These are phyloP conservation scores for Polychaeton citri DNA, from an alignment of 2,329 filamentous ascomycete species.

Conservation along the genomic window DNA sequence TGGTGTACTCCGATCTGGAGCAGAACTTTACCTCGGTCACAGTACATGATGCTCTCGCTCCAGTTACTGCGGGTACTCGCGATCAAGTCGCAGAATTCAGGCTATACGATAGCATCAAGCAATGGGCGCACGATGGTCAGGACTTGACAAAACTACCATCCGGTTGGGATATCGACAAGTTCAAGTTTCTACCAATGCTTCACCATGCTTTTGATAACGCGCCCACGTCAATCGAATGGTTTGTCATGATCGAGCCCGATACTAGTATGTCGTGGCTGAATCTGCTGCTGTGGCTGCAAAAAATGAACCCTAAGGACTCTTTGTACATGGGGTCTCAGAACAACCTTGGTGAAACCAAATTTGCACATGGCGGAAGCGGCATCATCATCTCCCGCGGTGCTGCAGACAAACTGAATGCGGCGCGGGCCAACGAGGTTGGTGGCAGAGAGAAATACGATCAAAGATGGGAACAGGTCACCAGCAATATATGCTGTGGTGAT, in stretches of 20 bases:
- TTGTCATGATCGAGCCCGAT: constrained; percentile 44
- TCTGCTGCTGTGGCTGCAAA: constrained; percentile 35
- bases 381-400: constrained; percentile 30
- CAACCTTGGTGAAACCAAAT: constrained; percentile 22
- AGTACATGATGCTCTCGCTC: constrained; percentile 20
- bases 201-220: constrained; percentile 36
- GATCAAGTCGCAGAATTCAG: constrained; percentile 21
- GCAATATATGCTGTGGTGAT: constrained; percentile 40
- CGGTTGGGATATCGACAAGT: constrained; percentile 44
- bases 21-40: constrained; percentile 31
- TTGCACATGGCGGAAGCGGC: constrained; percentile 30
- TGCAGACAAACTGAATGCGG: constrained; percentile 16
- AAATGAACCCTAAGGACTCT: constrained; percentile 30
- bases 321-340: constrained; percentile 37
- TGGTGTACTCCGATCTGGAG: constrained; percentile 40
- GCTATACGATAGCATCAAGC: constrained; percentile 19
- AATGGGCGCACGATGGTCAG: constrained; percentile 18
- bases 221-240: constrained; percentile 38
- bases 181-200: constrained; percentile 45
- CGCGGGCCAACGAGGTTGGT: constrained; percentile 29
- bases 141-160: constrained; percentile 18
- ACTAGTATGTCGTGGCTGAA: constrained; percentile 36
- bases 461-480: constrained; percentile 28
- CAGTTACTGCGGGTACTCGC: constrained; percentile 13
- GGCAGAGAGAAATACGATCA: constrained; percentile 20